phyloP scores from a whole-genome alignment of 2,329 filamentous ascomycete species.

The Alternaria burnsii region DNA sequence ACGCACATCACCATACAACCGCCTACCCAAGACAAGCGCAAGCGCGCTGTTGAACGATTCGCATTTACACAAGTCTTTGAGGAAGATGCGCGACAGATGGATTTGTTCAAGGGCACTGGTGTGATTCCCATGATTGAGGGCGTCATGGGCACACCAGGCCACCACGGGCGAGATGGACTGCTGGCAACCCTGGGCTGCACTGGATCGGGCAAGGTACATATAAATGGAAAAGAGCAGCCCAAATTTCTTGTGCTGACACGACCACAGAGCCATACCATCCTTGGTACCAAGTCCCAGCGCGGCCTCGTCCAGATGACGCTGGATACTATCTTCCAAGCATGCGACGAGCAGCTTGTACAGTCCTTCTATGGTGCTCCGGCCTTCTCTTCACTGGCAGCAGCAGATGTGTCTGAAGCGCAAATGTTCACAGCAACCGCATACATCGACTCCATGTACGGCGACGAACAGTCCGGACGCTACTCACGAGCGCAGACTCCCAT shows the following conservation, averaged over 20 bases:
- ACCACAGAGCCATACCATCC: slow-evolving; percentile 89
- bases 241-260: slow-evolving; percentile 7
- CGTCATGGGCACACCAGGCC: slow-evolving; percentile 75
- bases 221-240: slow-evolving; percentile 6
- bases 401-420: slow-evolving; percentile 82
- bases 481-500: slow-evolving; percentile 59
- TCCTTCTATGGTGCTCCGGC: slow-evolving; percentile 63
- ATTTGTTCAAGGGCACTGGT: slow-evolving; percentile 83
- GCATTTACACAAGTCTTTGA: slow-evolving; percentile 94
- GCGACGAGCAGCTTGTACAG: slow-evolving; percentile 75
- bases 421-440: slow-evolving; percentile 78
- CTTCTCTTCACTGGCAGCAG: slow-evolving; percentile 76
- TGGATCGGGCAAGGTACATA: slow-evolving; percentile 87
- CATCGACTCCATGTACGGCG: slow-evolving; percentile 79
- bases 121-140: slow-evolving; percentile 80
- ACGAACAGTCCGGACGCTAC: slow-evolving; percentile 65
- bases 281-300: slow-evolving; percentile 85
- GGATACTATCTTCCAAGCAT: slow-evolving; percentile 86
- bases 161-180: slow-evolving; percentile 85
- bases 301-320: slow-evolving; percentile 92
- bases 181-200: slow-evolving; percentile 93
- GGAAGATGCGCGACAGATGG: slow-evolving; percentile 82
- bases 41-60: slow-evolving; percentile 90
- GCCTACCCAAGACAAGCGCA: slow-evolving; percentile 81
- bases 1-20: slow-evolving; percentile 63